phyloP scores from a whole-genome alignment of 2,329 filamentous ascomycete species.

The Apiospora koreana region DNA sequence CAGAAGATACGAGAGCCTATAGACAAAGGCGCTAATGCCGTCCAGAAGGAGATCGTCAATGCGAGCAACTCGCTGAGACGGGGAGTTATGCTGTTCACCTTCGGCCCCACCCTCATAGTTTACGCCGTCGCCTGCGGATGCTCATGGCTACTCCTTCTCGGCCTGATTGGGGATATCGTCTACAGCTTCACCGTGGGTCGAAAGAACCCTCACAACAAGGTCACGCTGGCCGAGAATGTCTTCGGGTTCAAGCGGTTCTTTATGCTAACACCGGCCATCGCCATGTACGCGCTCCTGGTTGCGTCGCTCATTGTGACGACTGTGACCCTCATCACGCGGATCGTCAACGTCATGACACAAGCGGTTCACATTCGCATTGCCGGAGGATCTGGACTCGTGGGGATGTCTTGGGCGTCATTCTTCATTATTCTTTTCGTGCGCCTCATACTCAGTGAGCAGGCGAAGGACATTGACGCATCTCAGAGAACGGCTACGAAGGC shows the following conservation, averaged over 20 bases:
- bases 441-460: background rate
- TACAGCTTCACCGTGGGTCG: background rate
- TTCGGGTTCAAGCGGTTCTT: background rate
- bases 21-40: constrained; percentile 3
- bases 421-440: background rate
- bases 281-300: background rate
- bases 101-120: constrained; percentile 2
- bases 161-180: background rate
- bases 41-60: background rate
- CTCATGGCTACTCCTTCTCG: background rate
- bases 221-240: background rate
- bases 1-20: constrained; percentile 8
- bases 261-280: background rate
- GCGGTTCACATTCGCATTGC: background rate
- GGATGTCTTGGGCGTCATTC: background rate
- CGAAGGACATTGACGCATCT: background rate
- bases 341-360: background rate
- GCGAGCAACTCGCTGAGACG: background rate
- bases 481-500: background rate
- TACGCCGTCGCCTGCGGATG: background rate
- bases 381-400: background rate
- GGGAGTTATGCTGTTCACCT: background rate
- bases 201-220: background rate
- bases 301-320: background rate
- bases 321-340: background rate